Evolutionary conservation across 73 alveolate species (phyloP), one percentile per base, ranked within the genome.

Genomic region (Paramecium octaurelia): DNA sequence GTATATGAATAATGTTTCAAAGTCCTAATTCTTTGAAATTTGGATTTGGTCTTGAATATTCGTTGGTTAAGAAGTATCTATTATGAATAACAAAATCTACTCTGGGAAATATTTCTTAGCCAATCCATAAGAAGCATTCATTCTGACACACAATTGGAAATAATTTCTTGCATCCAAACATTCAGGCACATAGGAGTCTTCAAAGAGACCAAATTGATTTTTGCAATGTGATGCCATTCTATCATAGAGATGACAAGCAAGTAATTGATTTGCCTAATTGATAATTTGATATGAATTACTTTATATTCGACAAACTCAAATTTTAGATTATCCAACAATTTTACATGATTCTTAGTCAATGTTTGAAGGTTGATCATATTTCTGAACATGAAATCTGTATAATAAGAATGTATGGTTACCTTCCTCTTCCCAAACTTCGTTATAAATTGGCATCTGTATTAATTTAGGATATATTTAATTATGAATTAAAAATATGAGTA

Each of bases 71-170:
- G 68, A 89, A 89, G 27, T 70, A 83, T 89, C 91, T 80, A 80
- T n/a, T 4, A 80, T 80, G 8, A 23, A 80, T 44, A 20, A 40
- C 3, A 20, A 44, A 31, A 21, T 4, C 21, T 80, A 80, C 91
- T 89, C 94, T 38, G 94, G 94, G 94, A 89, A 89, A 70, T 42
- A 89, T 64, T 89, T 89, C 85, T 89, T 89, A 20, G 86, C 92
- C 24, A 71, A 38, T 21, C 94, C 94, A 71, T 89, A 89, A 21
- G 92, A 84, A 24, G 94, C 59, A 70, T 89, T 89, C 70, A 89
- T 40, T 89, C 84, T 64, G 7, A 89, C 90, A 44, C 94, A 89
- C 34, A 83, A 44, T 57, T 71, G 20, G 91, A 89, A 89, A 64
- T 44, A 89, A 68, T 89, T 48, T 50, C 84, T 64, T 24, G 94